Conservation (phyloP, 140 eudicot genomes). For the Oenanthe javanica region DNA sequence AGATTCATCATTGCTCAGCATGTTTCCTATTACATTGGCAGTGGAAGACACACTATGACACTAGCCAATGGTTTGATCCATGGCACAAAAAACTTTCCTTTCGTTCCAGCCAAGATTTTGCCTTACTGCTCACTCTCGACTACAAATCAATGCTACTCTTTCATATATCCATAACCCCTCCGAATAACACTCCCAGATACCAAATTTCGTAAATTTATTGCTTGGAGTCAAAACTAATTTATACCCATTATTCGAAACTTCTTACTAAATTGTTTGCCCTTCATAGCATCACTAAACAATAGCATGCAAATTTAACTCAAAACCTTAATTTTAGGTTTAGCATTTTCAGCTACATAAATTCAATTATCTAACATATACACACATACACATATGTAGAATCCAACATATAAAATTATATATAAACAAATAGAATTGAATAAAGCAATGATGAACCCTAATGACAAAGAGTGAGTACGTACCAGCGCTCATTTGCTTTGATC, state of each 20-base stretch:
- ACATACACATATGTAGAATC: no score
- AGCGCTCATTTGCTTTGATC: not conserved
- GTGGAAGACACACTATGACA: not conserved
- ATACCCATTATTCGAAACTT: not conserved
- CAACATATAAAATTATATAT: no score
- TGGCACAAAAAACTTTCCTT: no score
- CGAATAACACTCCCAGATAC: not conserved
- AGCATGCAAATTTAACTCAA: not conserved
- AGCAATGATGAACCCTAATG: no score
- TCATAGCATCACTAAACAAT: no score
- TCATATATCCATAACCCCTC: not conserved
- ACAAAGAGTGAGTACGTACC: not conserved
- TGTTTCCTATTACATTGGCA: not conserved
- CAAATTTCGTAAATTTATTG: not conserved
- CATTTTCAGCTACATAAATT: not conserved
- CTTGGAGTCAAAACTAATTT: not conserved
- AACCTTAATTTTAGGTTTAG: not conserved
- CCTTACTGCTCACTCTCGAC: no score
- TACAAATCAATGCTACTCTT: no score
- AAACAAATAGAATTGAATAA: no score
- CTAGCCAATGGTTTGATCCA: not conserved
- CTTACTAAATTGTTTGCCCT: no score
- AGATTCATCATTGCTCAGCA: not conserved
- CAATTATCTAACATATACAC: not conserved
- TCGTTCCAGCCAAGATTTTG: no score